Base-by-base conservation (phyloP, 2,329 filamentous ascomycete genomes). In the Ceratocystis cacaofunesta region DNA sequence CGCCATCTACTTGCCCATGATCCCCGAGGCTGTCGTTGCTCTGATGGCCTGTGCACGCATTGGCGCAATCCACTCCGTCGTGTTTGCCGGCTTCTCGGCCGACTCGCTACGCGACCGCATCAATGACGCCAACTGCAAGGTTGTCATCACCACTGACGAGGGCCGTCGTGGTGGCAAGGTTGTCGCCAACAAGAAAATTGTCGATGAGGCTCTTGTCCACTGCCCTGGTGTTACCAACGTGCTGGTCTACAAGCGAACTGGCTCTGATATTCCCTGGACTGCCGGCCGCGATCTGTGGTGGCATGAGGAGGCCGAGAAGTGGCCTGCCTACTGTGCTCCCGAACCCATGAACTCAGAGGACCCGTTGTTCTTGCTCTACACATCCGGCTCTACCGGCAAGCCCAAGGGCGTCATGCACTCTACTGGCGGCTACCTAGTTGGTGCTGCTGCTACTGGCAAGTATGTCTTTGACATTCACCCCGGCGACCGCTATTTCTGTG, bases 381-480 rank as follows among this genome's bases (percentile, higher is more conserved):
- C 94, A 1, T 97, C 92, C 44, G 94, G 94, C 50, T 97, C 92
- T 0, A 99, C 94, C 7, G 94, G 94, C 69, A 97, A 97, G 83
- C 94, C 94, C 70, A 99, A 99, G 85, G 94, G 94, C 77, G 89
- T 99, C 65, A 88, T 99, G 90, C 94, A 99, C 82, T 95, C 91
- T 30, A 99, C 92, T 44, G 94, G 81, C 68, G 94, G 94, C 63
- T 99, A 97, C 75, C 83, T 99, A n/a, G 78, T 97, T 6, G 94
- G 94, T 67, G 92, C 92, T 63, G 92, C 94, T 43, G 82, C 88
- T 72, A 99, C 94, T 12, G 92, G 92, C 76, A 99, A 97, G 78
- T 97, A 99, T 75, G 92, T 97, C 68, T 99, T 99, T 74, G 94
- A 99, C 75, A 95, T 99, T 69, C 94, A 99, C 75, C 87, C 92